phyloP scores from a whole-genome alignment of 2,329 filamentous ascomycete genomes.

The Trichothecium sympodiale region DNA sequence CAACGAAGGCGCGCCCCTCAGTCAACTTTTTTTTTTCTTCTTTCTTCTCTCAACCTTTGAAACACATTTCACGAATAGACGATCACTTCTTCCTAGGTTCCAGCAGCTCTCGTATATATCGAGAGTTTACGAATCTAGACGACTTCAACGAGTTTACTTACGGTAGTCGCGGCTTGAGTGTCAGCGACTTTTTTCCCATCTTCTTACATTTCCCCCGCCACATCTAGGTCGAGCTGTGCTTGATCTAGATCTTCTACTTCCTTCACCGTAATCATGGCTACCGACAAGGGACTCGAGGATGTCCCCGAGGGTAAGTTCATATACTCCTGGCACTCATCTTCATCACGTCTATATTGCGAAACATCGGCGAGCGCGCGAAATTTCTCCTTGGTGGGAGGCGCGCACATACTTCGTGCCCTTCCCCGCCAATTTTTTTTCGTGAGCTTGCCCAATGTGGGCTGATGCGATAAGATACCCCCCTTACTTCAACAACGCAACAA shows the following conservation, averaged over 20 bases:
- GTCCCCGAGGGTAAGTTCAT: slow-evolving; percentile 76
- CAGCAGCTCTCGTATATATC: slow-evolving; percentile 28
- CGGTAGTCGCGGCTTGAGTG: slow-evolving; percentile 20
- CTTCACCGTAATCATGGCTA: slow-evolving; percentile 89
- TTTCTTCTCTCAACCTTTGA: slow-evolving; percentile 16
- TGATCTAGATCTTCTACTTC: slow-evolving; percentile 53
- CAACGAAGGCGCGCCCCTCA: slow-evolving; percentile 28
- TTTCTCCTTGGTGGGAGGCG: slow-evolving; percentile 1
- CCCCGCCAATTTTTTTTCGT: slow-evolving; percentile 4
- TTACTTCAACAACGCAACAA: neutral
- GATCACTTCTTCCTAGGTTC: slow-evolving; percentile 27
- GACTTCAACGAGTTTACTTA: slow-evolving; percentile 17
- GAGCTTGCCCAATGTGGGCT: slow-evolving; percentile 2
- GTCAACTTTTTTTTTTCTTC: slow-evolving; percentile 26
- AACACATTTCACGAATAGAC: slow-evolving; percentile 19
- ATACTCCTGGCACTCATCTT: neutral
- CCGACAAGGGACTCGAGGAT: slow-evolving; percentile 96
- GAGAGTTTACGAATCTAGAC: slow-evolving; percentile 40
- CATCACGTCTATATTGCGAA: no score
- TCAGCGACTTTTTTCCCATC: slow-evolving; percentile 23
- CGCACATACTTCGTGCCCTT: neutral
- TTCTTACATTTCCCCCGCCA: slow-evolving; percentile 23
- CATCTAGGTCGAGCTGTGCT: slow-evolving; percentile 66
- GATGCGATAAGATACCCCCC: neutral
- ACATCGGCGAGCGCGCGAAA: neutral